phyloP scores from a whole-genome alignment of 129 eudicot species.

The Lactuca saligna region DNA sequence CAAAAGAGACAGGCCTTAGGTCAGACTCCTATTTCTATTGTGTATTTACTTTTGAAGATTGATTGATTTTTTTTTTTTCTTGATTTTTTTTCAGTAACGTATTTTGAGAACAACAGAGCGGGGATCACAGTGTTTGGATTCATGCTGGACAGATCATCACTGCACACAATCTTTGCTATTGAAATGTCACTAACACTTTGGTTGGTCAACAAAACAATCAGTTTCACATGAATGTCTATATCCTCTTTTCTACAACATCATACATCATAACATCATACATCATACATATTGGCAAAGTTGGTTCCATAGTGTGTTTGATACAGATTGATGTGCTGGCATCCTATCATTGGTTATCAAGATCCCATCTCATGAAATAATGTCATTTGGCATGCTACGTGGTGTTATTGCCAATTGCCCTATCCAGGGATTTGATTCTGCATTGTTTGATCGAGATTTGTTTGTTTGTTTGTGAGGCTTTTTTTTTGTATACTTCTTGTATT shows the following conservation, averaged over 20 bases:
- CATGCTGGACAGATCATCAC: conserved; percentile 75
- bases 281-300: background rate
- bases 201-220: conserved; percentile 78
- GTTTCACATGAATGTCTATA: conserved; percentile 40
- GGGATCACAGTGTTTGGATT: conserved; percentile 91
- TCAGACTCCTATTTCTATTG: conserved; percentile 15
- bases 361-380: background rate
- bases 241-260: background rate
- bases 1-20: conserved; percentile 93
- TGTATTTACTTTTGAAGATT: background rate
- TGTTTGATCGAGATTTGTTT: background rate
- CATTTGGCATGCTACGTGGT: conserved; percentile 5
- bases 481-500: conserved; percentile 13
- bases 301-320: conserved; percentile 12
- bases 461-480: conserved; percentile 19
- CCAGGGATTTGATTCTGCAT: conserved; percentile 9
- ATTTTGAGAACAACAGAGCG: conserved; percentile 83
- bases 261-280: too few species aligned
- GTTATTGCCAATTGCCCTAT: conserved; percentile 11
- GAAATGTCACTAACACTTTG: conserved; percentile 79
- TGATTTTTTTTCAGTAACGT: conserved; percentile 72
- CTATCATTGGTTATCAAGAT: background rate
- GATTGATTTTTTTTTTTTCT: conserved; percentile 34
- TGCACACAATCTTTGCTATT: conserved; percentile 65
- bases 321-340: conserved; percentile 7